Conservation (phyloP, 345 rosid species). For the Acer campestre region DNA sequence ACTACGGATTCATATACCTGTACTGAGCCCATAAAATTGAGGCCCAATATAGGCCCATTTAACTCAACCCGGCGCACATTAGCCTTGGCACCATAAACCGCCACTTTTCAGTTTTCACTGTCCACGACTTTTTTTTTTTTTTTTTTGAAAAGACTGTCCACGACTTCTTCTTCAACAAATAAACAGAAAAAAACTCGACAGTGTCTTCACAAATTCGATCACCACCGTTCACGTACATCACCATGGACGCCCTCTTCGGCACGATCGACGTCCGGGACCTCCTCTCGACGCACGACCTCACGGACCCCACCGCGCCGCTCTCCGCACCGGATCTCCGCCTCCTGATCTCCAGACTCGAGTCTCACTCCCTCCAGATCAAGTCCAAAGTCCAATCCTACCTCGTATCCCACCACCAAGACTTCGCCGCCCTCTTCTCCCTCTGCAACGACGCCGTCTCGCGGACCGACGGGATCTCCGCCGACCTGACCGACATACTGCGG, state of each 20-base stretch:
- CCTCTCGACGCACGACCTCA: constrained; percentile 76
- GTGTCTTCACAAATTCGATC: neutral
- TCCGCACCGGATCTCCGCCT: constrained; percentile 99
- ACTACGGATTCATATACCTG: neutral
- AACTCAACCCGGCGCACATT: constrained; percentile 23
- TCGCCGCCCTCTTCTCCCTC: constrained; percentile 78
- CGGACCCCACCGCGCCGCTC: constrained; percentile 78
- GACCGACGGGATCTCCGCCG: constrained; percentile 46
- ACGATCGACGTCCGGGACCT: constrained; percentile 79
- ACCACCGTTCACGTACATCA: neutral
- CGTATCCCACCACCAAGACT: constrained; percentile 68
- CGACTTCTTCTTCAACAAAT: neutral
- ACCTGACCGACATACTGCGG: constrained; percentile 46
- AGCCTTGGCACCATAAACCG: constrained; percentile 17
- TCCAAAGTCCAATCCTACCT: constrained; percentile 88
- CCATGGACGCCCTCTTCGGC: constrained; percentile 58
- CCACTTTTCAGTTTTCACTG: neutral
- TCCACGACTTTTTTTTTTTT: neutral
- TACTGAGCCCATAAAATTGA: neutral
- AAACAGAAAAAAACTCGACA: too few relatives aligned
- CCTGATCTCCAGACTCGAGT: constrained; percentile 74
- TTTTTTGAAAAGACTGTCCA: too few relatives aligned
- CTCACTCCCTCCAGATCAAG: constrained; percentile 86
- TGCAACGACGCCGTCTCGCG: constrained; percentile 67
- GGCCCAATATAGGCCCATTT: neutral